phyloP scores from a whole-genome alignment of 148 eudicot species.

The Vaccinium macrocarpon region DNA sequence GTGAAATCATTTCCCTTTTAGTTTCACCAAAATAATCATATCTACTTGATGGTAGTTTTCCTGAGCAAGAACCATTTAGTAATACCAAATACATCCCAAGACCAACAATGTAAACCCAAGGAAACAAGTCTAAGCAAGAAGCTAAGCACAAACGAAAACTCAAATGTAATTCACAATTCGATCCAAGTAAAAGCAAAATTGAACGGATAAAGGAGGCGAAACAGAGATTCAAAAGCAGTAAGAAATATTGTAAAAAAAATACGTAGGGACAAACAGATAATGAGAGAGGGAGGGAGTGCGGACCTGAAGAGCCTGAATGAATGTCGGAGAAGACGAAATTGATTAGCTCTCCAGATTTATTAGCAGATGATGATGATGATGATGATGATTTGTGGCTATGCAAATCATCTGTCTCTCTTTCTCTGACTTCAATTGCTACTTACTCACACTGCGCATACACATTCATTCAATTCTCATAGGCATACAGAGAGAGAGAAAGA shows the following conservation, averaged over 20 bases:
- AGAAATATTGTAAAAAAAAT: not conserved
- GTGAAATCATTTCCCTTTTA: too few species aligned
- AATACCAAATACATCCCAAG: not conserved
- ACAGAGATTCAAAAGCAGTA: not conserved
- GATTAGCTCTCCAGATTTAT: slow-evolving; percentile 38
- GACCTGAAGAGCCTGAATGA: slow-evolving; percentile 75
- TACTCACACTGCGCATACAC: not conserved
- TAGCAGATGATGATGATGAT: not conserved
- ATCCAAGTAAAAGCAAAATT: not conserved
- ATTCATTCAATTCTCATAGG: not conserved
- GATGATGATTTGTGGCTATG: slow-evolving; percentile 41
- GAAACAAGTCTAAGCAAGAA: not conserved
- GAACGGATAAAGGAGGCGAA: not conserved
- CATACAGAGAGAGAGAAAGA: not conserved
- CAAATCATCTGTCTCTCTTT: slow-evolving; percentile 12
- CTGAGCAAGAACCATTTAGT: not conserved
- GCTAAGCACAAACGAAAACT: not conserved
- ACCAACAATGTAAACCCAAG: not conserved
- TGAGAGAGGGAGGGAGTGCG: not conserved
- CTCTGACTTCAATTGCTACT: slow-evolving; percentile 1
- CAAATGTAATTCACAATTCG: not conserved
- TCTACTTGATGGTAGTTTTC: not conserved
- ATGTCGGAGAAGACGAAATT: slow-evolving; percentile 70
- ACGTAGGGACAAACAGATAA: not conserved
- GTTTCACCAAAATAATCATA: not conserved